phyloP scores from a whole-genome alignment of 1,139 yeast genomes.

The Hyphopichia fennica region DNA sequence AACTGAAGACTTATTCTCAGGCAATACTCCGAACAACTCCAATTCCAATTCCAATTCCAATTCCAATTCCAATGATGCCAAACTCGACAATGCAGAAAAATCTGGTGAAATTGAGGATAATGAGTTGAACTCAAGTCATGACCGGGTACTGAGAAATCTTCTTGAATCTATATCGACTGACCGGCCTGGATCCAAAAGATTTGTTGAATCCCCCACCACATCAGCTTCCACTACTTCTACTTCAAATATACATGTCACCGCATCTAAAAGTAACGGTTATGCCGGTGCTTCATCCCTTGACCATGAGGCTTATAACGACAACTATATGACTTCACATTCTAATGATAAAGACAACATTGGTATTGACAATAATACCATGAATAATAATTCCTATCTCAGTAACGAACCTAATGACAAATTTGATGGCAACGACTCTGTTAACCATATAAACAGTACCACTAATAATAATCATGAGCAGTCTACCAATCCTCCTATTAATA shows the following conservation, averaged over 20 bases:
- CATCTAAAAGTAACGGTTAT: background rate
- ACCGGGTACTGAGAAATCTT: too few relatives aligned
- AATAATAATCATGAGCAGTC: too few relatives aligned
- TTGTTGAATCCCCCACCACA: background rate
- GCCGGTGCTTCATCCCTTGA: background rate
- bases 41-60: too few relatives aligned
- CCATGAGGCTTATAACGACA: background rate
- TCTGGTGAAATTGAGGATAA: too few relatives aligned
- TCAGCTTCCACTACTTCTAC: conserved; percentile 2
- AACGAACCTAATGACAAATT: conserved; percentile 1
- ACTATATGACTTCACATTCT: background rate
- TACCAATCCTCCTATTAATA: too few relatives aligned
- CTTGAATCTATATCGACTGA: too few relatives aligned
- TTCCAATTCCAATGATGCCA: too few relatives aligned
- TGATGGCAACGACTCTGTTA: background rate
- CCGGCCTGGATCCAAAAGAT: background rate
- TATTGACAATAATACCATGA: background rate
- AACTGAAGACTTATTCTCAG: background rate
- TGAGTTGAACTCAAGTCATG: too few relatives aligned
- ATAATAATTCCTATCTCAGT: background rate
- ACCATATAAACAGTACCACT: background rate
- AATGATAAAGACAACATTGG: background rate
- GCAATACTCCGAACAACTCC: background rate
- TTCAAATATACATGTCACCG: conserved; percentile 1
- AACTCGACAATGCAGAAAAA: too few relatives aligned